These are phyloP conservation scores for Saccharomycopsis babjevae DNA, from an alignment of 805 yeast genomes.

Conservation along the genomic window DNA sequence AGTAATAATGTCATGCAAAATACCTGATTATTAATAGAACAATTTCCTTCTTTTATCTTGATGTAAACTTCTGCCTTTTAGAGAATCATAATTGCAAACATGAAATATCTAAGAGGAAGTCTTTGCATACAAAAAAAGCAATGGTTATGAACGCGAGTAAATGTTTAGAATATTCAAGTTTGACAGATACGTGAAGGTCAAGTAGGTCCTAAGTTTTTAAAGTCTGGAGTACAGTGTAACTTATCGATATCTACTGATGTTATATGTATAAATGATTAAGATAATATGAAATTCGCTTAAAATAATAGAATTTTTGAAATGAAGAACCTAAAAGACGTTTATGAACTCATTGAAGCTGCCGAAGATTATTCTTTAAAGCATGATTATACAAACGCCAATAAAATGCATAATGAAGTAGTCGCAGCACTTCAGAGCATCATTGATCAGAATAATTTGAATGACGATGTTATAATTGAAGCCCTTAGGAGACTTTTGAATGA, in stretches of 20 bases:
- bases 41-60: background rate
- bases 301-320: background rate
- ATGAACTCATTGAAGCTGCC: conserved; percentile 1
- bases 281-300: background rate
- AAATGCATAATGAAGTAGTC: background rate
- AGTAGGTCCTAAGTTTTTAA: background rate
- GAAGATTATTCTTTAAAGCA: conserved; percentile 1
- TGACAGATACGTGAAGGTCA: background rate
- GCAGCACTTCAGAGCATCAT: background rate
- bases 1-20: background rate
- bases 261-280: background rate
- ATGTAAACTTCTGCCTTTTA: background rate
- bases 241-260: background rate
- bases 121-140: background rate
- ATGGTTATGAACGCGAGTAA: background rate
- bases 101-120: too few species aligned
- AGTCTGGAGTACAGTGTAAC: background rate
- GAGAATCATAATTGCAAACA: background rate
- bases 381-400: conserved; percentile 4
- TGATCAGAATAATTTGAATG: background rate
- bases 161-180: background rate
- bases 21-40: background rate
- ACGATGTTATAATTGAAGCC: background rate
- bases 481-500: background rate
- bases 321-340: conserved; percentile 2